These are phyloP conservation scores for Oryza glaberrima DNA, from an alignment of 176 grass and related monocot species.

Conservation along the genomic window DNA sequence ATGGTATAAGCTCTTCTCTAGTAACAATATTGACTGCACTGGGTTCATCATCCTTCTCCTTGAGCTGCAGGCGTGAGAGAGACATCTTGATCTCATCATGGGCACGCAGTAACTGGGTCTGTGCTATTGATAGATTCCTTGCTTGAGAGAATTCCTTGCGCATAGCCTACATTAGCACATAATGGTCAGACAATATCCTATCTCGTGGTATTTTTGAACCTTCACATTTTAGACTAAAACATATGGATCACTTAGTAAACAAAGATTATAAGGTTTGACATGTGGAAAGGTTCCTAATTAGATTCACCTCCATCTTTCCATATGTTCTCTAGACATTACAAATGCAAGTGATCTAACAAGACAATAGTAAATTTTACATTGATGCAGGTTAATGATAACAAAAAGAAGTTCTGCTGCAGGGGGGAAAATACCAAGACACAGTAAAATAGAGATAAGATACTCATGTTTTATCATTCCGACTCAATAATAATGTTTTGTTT, in stretches of 20 bases:
- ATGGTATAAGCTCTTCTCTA: constrained; percentile 76
- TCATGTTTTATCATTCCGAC: not conserved
- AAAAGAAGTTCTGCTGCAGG: not conserved
- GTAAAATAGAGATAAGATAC: constrained; percentile 11
- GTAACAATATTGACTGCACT: constrained; percentile 74
- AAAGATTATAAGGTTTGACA: constrained; percentile 27
- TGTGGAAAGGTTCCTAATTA: not conserved
- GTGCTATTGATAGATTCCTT: constrained; percentile 78
- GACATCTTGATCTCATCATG: constrained; percentile 98
- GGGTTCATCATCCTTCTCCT: constrained; percentile 68
- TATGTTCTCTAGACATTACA: constrained; percentile 26
- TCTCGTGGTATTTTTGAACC: not conserved
- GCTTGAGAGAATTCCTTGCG: constrained; percentile 93
- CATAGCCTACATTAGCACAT: constrained; percentile 68
- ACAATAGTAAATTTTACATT: not conserved
- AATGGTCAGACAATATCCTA: constrained; percentile 38
- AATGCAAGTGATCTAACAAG: not conserved
- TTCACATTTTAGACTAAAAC: constrained; percentile 19
- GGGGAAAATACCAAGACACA: not conserved
- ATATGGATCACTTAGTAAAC: constrained; percentile 9
- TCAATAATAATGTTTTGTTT: not conserved
- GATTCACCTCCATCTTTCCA: not conserved
- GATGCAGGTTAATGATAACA: not conserved
- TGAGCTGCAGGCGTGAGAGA: constrained; percentile 74
- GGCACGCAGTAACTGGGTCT: constrained; percentile 78